Base-by-base conservation (phyloP, 768 basidiomycete species). In the Suillus hirtellus region DNA sequence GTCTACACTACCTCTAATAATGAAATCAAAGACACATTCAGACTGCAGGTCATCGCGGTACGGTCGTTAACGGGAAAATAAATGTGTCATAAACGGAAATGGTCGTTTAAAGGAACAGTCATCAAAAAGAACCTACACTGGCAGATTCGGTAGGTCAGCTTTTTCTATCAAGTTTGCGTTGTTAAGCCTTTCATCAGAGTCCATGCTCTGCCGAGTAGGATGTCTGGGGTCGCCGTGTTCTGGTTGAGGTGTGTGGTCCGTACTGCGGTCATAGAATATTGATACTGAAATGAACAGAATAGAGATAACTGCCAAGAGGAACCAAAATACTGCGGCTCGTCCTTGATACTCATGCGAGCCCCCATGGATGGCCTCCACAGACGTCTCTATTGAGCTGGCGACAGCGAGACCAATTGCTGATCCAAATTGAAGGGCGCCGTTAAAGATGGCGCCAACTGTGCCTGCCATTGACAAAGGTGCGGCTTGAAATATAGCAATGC, bases 361-460 rank as follows among this genome's bases (percentile, higher is more conserved):
- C 6, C 75, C 77, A 63, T 75, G 67, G 17, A 56, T 65, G 52
- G 63, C 62, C 67, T 82, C 75, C 35, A 85, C 73, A 44, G 80
- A 80, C 3, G 78, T 76, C 73, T 83, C 72, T 66, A 86, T 84
- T 19, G 82, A 80, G 38, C 71, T 79, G 34, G 84, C 77, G 27
- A 77, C 76, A 17, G 86, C 81, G 38, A 83, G 72, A 21, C 82
- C 84, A 21, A 83, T 73, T 8, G 86, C 85, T 11, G 78, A 78
- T 38, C 84, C 84, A 63, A 84, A 73, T 69, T 87, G 83, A 1
- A 85, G 77, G 11, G 82, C 81, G 27, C 79, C 78, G 63, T 83
- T 84, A 75, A 84, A 84, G 46, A 87, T 80, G 17, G 85, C 86
- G n/a, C 83, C 83, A 15, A 85, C 79, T 5, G 80, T 82, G 46